Evolutionary conservation across 257 asterid species (phyloP).

Genomic region (Petunia secreta): DNA sequence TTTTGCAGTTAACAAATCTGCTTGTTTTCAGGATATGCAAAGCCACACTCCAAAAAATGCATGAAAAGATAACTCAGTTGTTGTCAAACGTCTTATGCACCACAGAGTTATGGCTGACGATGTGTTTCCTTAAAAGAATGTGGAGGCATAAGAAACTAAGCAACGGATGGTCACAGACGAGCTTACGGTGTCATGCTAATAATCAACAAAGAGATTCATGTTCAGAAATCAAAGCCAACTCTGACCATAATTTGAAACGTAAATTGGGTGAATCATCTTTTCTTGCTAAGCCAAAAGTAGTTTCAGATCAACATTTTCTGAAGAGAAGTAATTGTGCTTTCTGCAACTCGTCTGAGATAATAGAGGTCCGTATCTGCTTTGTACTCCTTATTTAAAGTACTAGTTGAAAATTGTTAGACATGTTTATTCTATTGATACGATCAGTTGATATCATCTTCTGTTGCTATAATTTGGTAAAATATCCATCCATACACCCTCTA

Average conservation of each 20-base stretch:
- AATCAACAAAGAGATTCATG: conserved; percentile 32
- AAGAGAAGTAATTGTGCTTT: conserved; percentile 61
- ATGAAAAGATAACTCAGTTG: conserved; percentile 35
- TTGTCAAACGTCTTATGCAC: conserved; percentile 29
- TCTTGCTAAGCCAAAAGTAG: conserved; percentile 22
- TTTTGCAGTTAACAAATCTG: not conserved
- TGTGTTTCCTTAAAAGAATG: conserved; percentile 47
- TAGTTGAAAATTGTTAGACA: not conserved
- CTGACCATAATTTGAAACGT: conserved; percentile 32
- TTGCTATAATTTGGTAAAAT: not conserved
- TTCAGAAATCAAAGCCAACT: not conserved
- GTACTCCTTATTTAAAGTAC: not conserved
- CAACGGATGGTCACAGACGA: conserved; percentile 45
- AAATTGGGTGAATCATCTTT: conserved; percentile 38
- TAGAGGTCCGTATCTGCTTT: conserved; percentile 57
- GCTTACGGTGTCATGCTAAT: conserved; percentile 30
- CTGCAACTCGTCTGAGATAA: conserved; percentile 68
- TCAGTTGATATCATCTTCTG: not conserved
- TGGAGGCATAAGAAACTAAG: conserved; percentile 67
- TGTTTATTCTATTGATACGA: not conserved
- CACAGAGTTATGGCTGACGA: conserved; percentile 19
- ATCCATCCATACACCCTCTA: not conserved
- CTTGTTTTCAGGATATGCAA: conserved; percentile 14
- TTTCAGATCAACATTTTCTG: conserved; percentile 31
- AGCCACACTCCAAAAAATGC: conserved; percentile 23